Evolutionary conservation across 1,284 basidiomycete species (phyloP), one percentile per base, ranked within the genome.

Genomic region (Trametes polyzona): DNA sequence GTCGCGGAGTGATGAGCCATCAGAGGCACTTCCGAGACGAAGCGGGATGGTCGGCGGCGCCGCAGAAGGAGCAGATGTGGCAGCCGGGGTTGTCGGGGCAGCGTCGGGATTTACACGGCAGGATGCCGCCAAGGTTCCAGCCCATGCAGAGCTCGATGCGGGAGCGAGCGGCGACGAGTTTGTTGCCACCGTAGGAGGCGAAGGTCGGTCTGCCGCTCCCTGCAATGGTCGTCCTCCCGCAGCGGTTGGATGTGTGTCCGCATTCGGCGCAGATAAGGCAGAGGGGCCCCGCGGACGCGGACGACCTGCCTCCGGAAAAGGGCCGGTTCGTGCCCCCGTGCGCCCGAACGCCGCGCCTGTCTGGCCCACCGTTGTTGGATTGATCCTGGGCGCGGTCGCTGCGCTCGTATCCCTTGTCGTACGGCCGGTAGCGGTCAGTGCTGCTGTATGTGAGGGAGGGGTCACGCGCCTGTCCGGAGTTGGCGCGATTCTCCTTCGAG

Each of bases 51-150:
- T 44, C 44, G 42, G 50, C 21, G 46, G 57, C 23, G 3, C 63
- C 60, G 39, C 63, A 64, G 40, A 58, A 42, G 32, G 48, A 55
- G 50, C 59, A 63, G 39, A 40, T 33, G 49, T 63, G 59, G 23
- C 32, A 51, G 6, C 29, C 36, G n/a, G 14, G 14, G 8, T 2
- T 17, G 5, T 10, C 39, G 4, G 41, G 11, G 30, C 55, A 57
- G 1, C 17, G 16, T 3, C n/a, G 32, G 12, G 12, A 6, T n/a
- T 33, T 50, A 23, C 50, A 57, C 23, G 44, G 33, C 2, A 16
- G 12, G 16, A 26, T 10, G 1, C 58, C 53, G 17, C 24, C 11
- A 35, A 47, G 12, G 40, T 59, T 59, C 53, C 53, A 59, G 7
- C 27, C 9, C 10, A 51, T 19, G 43, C 58, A 59, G 27, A 59